Evolutionary conservation across 1,284 basidiomycete species (phyloP).

Genomic region (Malassezia nana): DNA sequence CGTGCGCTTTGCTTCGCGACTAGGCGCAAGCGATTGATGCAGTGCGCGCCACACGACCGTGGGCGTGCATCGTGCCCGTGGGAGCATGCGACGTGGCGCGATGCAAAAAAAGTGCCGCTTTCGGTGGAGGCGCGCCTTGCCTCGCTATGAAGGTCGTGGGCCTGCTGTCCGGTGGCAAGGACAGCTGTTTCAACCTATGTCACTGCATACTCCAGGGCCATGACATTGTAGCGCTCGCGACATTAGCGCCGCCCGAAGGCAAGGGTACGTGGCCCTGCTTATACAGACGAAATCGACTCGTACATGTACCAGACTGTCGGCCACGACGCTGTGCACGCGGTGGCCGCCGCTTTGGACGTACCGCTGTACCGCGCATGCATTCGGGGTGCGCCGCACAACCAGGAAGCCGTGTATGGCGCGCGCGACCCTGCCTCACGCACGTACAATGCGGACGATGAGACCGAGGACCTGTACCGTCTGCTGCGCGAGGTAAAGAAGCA

Average conservation of each 20-base stretch:
- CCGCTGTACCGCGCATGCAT: conserved; percentile 78
- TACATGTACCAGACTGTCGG: conserved; percentile 98
- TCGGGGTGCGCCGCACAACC: conserved; percentile 67
- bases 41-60: not conserved
- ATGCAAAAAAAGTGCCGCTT: not conserved
- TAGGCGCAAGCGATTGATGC: not conserved
- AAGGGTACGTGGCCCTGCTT: conserved; percentile 48
- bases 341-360: conserved; percentile 72
- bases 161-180: conserved; percentile 91
- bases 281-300: conserved; percentile 88
- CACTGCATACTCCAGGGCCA: conserved; percentile 82
- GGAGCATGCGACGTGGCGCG: not conserved
- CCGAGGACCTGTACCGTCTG: conserved; percentile 80
- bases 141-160: conserved; percentile 78
- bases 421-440: conserved; percentile 48
- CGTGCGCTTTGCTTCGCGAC: not conserved
- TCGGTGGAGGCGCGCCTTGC: not conserved
- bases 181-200: conserved; percentile 89
- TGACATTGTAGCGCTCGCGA: conserved; percentile 76
- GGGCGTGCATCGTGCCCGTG: not conserved
- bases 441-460: conserved; percentile 66
- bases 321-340: conserved; percentile 78
- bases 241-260: conserved; percentile 69
- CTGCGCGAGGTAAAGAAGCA: conserved; percentile 58
- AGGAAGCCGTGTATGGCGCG: conserved; percentile 73